Percentiles rank a stretch among this genome's conserved stretches.
Evolutionary conservation across 441 rosid genomes (phyloP).

Genomic region (Hypseocharis bilobata): DNA sequence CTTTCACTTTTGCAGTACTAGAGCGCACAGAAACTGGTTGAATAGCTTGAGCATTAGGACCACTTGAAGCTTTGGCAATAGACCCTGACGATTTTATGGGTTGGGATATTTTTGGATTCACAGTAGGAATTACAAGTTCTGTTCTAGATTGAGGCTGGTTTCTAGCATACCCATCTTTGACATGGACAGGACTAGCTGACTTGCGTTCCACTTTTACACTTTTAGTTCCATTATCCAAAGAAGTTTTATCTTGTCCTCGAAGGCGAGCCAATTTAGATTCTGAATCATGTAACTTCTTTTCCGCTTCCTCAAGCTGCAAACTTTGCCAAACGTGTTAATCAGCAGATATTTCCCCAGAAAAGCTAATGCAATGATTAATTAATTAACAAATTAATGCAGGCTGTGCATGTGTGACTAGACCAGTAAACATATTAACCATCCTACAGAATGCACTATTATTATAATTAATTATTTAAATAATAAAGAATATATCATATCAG

Average conservation of each 20-base stretch:
- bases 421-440: background rate
- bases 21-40: constrained; percentile 22
- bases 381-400: background rate
- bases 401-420: background rate
- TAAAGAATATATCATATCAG: no score
- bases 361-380: background rate
- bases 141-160: constrained; percentile 31
- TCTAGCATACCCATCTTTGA: constrained; percentile 27
- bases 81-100: constrained; percentile 23
- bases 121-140: constrained; percentile 45
- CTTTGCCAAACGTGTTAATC: constrained; percentile 13
- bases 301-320: constrained; percentile 58
- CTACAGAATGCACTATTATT: no score
- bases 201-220: constrained; percentile 33
- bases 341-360: background rate
- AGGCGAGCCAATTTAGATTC: constrained; percentile 48
- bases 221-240: constrained; percentile 24
- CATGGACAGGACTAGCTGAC: constrained; percentile 27
- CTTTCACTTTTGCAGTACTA: constrained; percentile 27
- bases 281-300: constrained; percentile 48
- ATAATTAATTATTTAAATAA: no score
- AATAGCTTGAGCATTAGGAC: constrained; percentile 24
- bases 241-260: constrained; percentile 31
- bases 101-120: constrained; percentile 31
- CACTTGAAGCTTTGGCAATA: constrained; percentile 22